phyloP scores from a whole-genome alignment of 108 stramenopile species.

The Stephanodiscus minutulus region DNA sequence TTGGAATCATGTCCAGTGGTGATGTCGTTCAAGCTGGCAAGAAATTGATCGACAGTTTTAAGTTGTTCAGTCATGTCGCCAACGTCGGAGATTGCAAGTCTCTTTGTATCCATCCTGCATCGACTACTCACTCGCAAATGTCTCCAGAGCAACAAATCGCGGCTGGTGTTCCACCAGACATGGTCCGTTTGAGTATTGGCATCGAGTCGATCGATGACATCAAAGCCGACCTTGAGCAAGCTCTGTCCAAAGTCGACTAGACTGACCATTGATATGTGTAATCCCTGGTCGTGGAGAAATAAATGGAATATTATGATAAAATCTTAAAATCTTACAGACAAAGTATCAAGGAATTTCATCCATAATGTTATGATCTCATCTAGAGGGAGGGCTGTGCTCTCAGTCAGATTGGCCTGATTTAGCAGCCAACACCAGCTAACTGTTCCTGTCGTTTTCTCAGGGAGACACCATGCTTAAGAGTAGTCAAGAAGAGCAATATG shows the following conservation, averaged over 20 bases:
- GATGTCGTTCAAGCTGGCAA: conserved; percentile 53
- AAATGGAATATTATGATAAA: no score
- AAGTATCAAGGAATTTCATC: no score
- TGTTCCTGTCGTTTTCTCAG: no score
- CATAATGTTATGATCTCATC: no score
- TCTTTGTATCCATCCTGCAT: conserved; percentile 87
- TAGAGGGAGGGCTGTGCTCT: no score
- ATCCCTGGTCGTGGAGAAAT: no score
- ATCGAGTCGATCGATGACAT: conserved; percentile 83
- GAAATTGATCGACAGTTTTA: conserved; percentile 74
- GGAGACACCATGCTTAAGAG: no score
- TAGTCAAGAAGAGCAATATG: no score
- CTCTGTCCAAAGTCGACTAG: conserved; percentile 7
- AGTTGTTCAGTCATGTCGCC: conserved; percentile 84
- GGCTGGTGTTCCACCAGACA: conserved; percentile 74
- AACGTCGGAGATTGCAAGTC: conserved; percentile 90
- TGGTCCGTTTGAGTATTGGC: conserved; percentile 84
- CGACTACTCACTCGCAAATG: conserved; percentile 89
- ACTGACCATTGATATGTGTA: no score
- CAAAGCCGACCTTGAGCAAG: conserved; percentile 80
- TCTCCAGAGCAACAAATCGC: conserved; percentile 62
- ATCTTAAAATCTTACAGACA: no score
- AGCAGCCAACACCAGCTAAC: no score
- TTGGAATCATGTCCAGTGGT: conserved; percentile 71
- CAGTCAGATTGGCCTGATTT: no score